phyloP scores from a whole-genome alignment of 1,284 basidiomycete species.

The Moniliella sp. region DNA sequence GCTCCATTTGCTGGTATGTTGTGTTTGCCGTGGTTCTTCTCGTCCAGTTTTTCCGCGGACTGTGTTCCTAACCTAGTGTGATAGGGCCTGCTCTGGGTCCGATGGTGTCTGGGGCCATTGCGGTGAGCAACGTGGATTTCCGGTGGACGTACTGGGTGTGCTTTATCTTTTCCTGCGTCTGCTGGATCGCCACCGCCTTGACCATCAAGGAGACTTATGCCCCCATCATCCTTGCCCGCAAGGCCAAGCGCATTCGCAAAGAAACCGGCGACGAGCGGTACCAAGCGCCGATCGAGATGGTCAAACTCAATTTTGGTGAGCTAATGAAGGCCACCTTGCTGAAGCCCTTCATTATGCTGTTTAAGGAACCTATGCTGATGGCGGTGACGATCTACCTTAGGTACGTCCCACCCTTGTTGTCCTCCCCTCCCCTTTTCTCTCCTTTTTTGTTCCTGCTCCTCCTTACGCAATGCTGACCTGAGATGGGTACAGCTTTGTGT shows the following conservation, averaged over 20 bases:
- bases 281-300: constrained; percentile 21
- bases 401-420: no score
- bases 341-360: constrained; percentile 40
- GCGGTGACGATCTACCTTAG: constrained; percentile 51
- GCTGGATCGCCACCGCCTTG: constrained; percentile 43
- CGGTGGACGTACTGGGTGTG: constrained; percentile 58
- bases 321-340: constrained; percentile 43
- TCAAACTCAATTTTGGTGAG: constrained; percentile 30
- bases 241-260: constrained; percentile 41
- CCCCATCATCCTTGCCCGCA: constrained; percentile 40
- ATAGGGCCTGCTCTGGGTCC: constrained; percentile 39
- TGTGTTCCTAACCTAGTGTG: constrained; percentile 4
- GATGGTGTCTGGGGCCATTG: constrained; percentile 44
- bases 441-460: constrained; percentile 45
- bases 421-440: no score
- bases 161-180: constrained; percentile 44
- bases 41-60: neutral
- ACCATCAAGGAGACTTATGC: constrained; percentile 54
- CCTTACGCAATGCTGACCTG: constrained; percentile 51
- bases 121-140: constrained; percentile 40
- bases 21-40: constrained; percentile 2
- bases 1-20: constrained; percentile 57
- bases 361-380: constrained; percentile 56
- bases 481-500: constrained; percentile 61
- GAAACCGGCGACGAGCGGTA: constrained; percentile 47